phyloP scores from a whole-genome alignment of 1,139 yeast species.

The Pneumocystis wakefieldiae region DNA sequence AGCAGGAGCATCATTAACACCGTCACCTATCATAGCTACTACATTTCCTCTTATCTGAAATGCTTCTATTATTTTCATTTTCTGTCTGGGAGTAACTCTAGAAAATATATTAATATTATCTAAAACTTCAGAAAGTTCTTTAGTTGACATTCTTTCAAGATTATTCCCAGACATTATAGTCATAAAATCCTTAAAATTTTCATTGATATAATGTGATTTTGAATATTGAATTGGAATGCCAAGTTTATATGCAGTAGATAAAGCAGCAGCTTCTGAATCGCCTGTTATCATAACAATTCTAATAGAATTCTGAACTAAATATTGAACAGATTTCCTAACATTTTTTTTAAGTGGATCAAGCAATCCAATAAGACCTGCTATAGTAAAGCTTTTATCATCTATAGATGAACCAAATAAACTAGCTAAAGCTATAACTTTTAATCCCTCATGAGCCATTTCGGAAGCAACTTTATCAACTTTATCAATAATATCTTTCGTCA shows the following conservation, averaged over 20 bases:
- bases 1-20: conserved; percentile 99
- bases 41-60: conserved; percentile 84
- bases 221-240: conserved; percentile 61
- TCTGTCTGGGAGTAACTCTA: conserved; percentile 92
- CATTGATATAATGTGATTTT: conserved; percentile 20
- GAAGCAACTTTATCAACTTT: conserved; percentile 43
- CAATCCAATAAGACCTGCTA: conserved; percentile 83
- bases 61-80: conserved; percentile 79
- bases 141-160: conserved; percentile 55
- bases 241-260: conserved; percentile 74
- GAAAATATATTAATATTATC: conserved; percentile 83
- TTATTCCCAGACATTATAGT: conserved; percentile 74
- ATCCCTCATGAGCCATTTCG: conserved; percentile 62
- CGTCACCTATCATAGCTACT: conserved; percentile 99
- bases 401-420: conserved; percentile 23
- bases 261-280: conserved; percentile 86
- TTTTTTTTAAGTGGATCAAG: conserved; percentile 91
- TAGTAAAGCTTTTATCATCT: conserved; percentile 38
- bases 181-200: conserved; percentile 27
- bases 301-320: conserved; percentile 78
- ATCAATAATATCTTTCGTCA: conserved; percentile 37
- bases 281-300: conserved; percentile 96
- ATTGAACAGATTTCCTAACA: conserved; percentile 55
- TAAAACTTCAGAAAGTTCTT: conserved; percentile 56
- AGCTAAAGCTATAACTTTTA: conserved; percentile 65